Evolutionary conservation across 331 rosid genomes (phyloP).

Genomic region (Acacia pycnantha): DNA sequence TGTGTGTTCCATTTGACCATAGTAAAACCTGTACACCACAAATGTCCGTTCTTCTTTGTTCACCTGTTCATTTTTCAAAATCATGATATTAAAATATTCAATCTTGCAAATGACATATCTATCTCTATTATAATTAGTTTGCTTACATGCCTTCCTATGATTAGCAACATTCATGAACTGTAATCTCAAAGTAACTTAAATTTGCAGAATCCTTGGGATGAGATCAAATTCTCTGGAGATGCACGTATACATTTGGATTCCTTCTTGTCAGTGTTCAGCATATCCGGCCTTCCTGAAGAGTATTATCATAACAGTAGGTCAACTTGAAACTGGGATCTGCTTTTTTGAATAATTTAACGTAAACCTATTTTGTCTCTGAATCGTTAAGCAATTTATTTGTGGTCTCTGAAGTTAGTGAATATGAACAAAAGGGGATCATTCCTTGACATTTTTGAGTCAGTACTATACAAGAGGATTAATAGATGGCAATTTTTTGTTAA

Average conservation of each 20-base stretch:
- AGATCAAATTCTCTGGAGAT: slow-evolving; percentile 72
- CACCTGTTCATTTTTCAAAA: neutral
- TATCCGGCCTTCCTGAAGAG: slow-evolving; percentile 89
- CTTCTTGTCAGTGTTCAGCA: slow-evolving; percentile 86
- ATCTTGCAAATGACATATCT: neutral
- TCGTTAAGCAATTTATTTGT: neutral
- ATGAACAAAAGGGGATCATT: neutral
- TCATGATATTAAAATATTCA: neutral
- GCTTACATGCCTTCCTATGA: neutral
- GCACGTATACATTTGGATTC: slow-evolving; percentile 76
- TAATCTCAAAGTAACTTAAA: slow-evolving; percentile 25
- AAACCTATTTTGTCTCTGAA: neutral
- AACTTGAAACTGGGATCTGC: neutral
- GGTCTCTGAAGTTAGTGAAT: neutral
- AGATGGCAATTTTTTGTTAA: neutral
- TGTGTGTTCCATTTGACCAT: neutral
- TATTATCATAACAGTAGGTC: slow-evolving; percentile 79
- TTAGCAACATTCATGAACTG: neutral
- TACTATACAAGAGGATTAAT: neutral
- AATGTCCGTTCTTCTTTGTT: neutral
- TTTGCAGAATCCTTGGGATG: slow-evolving; percentile 97
- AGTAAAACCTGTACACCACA: neutral
- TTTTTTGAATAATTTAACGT: neutral
- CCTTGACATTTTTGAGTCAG: neutral
- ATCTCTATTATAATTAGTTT: neutral